Evolutionary conservation across 164 flowering plant species (phyloP), one percentile per base, ranked within the genome.

Genomic region (Annona squamosa): DNA sequence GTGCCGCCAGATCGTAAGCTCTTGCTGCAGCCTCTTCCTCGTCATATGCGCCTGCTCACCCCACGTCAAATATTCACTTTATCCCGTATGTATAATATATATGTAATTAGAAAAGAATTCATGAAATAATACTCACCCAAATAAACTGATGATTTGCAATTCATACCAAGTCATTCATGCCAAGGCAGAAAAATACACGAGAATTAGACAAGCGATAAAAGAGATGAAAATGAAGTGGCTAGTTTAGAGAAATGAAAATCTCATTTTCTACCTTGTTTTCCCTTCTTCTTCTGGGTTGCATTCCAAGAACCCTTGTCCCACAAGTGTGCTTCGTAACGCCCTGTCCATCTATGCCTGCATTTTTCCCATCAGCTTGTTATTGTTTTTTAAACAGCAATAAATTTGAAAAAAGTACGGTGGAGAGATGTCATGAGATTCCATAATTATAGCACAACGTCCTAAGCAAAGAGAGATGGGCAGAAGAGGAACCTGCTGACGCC

Each of bases 271-370:
- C 91, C 90, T 81, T 87, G 90, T 73, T 86, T 88, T 65, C 92
- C 92, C 68, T 85, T 87, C 83, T 88, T 88, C 79, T 81, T 86
- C 46, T 87, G 90, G n/a, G 87, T 83, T 45, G 82, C 81, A 81
- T 86, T 88, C 92, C 92, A 87, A 4, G 87, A 77, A 18, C 82
- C 86, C 78, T 88, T 86, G 48, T 88, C 92, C 92, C 92, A 88
- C n/a, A 88, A 67, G 77, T 88, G 92, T 16, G 92, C 89, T 80
- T 88, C 92, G 47, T 63, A 88, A 26, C 90, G 69, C 4, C 90
- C 92, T 2, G 90, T 88, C 92, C 92, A 88, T 71, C 92, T 71
- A 82, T 88, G 92, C 47, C 90, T 87, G 81, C 59, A 61, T 6
- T 37, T 41, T 65, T 46, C 18, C 2, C 3, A 5, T 6, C 59